Evolutionary conservation across 2,329 filamentous ascomycete species (phyloP).

Genomic region (Diplodia corticola): DNA sequence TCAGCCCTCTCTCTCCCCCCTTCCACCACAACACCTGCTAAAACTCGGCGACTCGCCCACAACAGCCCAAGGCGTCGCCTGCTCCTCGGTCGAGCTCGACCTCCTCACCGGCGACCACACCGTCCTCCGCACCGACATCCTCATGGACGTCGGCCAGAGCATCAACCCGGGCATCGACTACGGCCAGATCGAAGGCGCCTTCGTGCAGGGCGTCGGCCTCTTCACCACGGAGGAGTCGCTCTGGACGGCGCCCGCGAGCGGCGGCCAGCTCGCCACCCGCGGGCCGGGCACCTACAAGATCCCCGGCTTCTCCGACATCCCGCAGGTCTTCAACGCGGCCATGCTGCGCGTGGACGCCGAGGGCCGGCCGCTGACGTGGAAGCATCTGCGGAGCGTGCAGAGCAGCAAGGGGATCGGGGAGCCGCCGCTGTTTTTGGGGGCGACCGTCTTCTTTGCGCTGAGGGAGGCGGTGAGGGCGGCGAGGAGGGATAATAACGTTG

Average conservation of each 20-base stretch:
- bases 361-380: slow-evolving; percentile 64
- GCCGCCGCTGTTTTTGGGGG: slow-evolving; percentile 75
- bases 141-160: slow-evolving; percentile 88
- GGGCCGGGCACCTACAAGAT: slow-evolving; percentile 78
- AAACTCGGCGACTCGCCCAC: no score
- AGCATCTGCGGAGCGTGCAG: slow-evolving; percentile 80
- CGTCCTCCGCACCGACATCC: slow-evolving; percentile 80
- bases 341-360: slow-evolving; percentile 68
- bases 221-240: slow-evolving; percentile 76
- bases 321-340: slow-evolving; percentile 78
- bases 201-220: slow-evolving; percentile 74
- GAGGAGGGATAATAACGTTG: slow-evolving; percentile 57
- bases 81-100: slow-evolving; percentile 88
- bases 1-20: not conserved
- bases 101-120: slow-evolving; percentile 92
- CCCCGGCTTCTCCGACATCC: slow-evolving; percentile 83
- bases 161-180: slow-evolving; percentile 80
- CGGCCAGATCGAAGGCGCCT: slow-evolving; percentile 79
- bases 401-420: slow-evolving; percentile 76
- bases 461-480: slow-evolving; percentile 77
- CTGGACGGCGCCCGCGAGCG: slow-evolving; percentile 58
- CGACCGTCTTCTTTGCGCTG: slow-evolving; percentile 81
- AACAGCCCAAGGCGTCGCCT: slow-evolving; percentile 65
- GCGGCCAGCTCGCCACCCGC: slow-evolving; percentile 63
- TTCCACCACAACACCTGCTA: no score